Evolutionary conservation across 202 grass and related monocot genomes (phyloP).

Genomic region (Cymbopogon flexuosus): DNA sequence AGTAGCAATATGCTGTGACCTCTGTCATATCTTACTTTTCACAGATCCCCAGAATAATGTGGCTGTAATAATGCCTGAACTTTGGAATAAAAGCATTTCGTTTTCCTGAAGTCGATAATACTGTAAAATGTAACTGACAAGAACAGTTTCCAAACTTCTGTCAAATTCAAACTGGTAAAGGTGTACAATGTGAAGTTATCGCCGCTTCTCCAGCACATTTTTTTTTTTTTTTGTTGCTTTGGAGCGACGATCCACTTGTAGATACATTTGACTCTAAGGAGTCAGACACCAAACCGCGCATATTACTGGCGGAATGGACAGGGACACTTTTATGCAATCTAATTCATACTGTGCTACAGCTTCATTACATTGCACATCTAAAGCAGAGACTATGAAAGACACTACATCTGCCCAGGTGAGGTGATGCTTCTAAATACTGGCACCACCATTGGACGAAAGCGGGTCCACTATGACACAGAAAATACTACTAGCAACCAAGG

Average conservation of each 20-base stretch:
- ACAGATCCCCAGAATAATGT: slow-evolving; percentile 15
- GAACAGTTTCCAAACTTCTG: slow-evolving; percentile 6
- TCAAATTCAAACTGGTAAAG: slow-evolving; percentile 23
- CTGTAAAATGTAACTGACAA: slow-evolving; percentile 18
- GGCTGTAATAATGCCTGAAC: slow-evolving; percentile 3
- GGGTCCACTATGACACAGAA: slow-evolving; percentile 38
- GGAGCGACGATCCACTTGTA: slow-evolving; percentile 37
- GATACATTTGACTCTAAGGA: slow-evolving; percentile 26
- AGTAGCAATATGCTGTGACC: slow-evolving; percentile 12
- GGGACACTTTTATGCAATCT: slow-evolving; percentile 42
- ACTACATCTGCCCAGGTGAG: slow-evolving; percentile 50
- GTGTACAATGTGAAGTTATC: slow-evolving; percentile 37
- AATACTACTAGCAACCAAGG: slow-evolving; percentile 22
- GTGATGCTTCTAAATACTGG: slow-evolving; percentile 65
- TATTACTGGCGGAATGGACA: slow-evolving; percentile 37
- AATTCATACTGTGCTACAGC: slow-evolving; percentile 29
- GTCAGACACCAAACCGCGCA: slow-evolving; percentile 38
- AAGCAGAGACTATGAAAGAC: slow-evolving; percentile 33
- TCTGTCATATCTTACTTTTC: slow-evolving; percentile 5
- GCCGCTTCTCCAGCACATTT: slow-evolving; percentile 41
- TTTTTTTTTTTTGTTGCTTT: slow-evolving; percentile 21
- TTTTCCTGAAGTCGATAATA: neutral
- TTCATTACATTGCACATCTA: slow-evolving; percentile 46
- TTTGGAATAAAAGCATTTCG: slow-evolving; percentile 25
- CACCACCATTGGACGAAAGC: slow-evolving; percentile 53